Conservation (phyloP, 345 rosid species). For the Eucalyptus caleyi region DNA sequence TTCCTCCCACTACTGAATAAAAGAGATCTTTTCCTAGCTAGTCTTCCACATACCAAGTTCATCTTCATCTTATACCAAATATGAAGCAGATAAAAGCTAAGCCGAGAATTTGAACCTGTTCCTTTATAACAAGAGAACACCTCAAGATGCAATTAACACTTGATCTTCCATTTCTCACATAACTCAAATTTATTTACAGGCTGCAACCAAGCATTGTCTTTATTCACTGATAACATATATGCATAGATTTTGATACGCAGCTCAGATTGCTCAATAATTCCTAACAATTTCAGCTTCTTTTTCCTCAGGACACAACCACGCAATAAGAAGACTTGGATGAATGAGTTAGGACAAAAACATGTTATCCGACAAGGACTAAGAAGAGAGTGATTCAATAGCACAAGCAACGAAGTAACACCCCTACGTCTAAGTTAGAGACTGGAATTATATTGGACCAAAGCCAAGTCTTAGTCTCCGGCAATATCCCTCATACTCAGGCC, state of each 20-base stretch:
- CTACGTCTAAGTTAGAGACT: not conserved
- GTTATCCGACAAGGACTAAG: not conserved
- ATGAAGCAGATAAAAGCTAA: not conserved
- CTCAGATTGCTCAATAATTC: not conserved
- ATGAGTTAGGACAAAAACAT: not conserved
- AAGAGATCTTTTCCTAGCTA: not conserved
- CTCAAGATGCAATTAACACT: not conserved
- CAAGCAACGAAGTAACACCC: not conserved
- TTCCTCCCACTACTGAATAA: not conserved
- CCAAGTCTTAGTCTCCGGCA: not conserved
- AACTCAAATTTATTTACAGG: not conserved
- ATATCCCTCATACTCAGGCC: not conserved
- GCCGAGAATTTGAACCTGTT: not conserved
- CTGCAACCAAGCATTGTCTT: not conserved
- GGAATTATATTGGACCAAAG: not conserved
- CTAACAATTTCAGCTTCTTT: not conserved
- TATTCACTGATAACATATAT: not conserved
- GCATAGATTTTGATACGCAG: not conserved
- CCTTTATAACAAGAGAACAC: not conserved
- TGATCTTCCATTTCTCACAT: not conserved
- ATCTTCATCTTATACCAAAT: not conserved
- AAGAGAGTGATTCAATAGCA: not conserved
- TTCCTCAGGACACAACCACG: not conserved
- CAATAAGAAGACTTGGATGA: not conserved
- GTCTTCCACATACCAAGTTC: not conserved